These are phyloP conservation scores for Cystobasidium pallidum DNA, from an alignment of 1,284 basidiomycete genomes.

Conservation along the genomic window DNA sequence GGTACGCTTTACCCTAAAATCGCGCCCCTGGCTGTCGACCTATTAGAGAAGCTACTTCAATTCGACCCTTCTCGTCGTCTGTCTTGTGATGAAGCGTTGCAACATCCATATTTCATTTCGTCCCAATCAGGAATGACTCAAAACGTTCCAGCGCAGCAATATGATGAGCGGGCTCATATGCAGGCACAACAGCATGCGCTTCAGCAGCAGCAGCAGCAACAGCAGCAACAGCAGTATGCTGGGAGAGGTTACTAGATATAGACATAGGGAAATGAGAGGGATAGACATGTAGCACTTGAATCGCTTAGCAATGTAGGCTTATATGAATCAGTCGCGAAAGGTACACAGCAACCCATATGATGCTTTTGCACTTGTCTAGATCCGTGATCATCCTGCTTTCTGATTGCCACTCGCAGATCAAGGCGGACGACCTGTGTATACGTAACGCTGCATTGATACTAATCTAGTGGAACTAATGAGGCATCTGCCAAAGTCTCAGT, in stretches of 20 bases:
- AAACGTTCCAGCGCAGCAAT: conserved; percentile 9
- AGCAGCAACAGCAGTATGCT: conserved; percentile 28
- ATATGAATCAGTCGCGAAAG: neutral
- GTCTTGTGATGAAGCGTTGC: conserved; percentile 87
- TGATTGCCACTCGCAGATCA: no score
- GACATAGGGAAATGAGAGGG: neutral
- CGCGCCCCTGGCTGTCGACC: conserved; percentile 88
- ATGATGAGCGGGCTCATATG: conserved; percentile 29
- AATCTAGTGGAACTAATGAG: no score
- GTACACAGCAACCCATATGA: neutral
- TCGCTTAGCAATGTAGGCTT: neutral
- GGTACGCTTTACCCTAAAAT: conserved; percentile 89
- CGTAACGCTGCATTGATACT: no score
- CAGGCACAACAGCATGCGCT: conserved; percentile 40
- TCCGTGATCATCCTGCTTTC: neutral
- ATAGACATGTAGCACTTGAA: neutral
- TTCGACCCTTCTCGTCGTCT: conserved; percentile 94
- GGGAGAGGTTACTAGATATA: conserved; percentile 8
- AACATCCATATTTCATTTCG: conserved; percentile 61
- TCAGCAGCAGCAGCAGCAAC: conserved; percentile 35
- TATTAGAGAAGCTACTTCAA: conserved; percentile 91
- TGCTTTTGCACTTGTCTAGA: neutral
- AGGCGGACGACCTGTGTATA: no score
- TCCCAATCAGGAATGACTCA: conserved; percentile 16
- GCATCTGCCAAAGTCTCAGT: no score